Percentiles rank a stretch among this genome's conserved stretches.
phyloP scores from a whole-genome alignment of 495 filamentous ascomycete genomes.

The Aspergillus affinis region DNA sequence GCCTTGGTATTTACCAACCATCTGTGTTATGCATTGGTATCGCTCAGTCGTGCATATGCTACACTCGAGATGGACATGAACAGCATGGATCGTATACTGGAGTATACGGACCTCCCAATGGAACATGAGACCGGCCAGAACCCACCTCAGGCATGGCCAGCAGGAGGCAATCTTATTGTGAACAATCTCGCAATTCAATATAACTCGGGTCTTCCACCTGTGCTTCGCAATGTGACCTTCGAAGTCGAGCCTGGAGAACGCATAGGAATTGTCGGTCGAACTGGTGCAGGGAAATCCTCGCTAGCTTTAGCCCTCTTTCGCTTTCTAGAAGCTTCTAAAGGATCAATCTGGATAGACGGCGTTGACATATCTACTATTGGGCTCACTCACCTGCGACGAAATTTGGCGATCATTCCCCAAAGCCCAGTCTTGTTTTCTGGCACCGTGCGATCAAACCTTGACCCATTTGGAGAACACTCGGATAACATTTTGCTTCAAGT shows the following conservation, averaged over 20 bases:
- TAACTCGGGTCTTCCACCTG: slow-evolving; percentile 62
- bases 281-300: slow-evolving; percentile 47
- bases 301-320: slow-evolving; percentile 48
- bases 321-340: slow-evolving; percentile 42
- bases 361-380: slow-evolving; percentile 48
- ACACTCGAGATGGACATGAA: slow-evolving; percentile 68
- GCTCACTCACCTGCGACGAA: slow-evolving; percentile 40
- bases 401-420: slow-evolving; percentile 53
- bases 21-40: slow-evolving; percentile 29
- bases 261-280: slow-evolving; percentile 52
- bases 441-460: slow-evolving; percentile 52
- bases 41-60: slow-evolving; percentile 29
- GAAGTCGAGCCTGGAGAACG: slow-evolving; percentile 34
- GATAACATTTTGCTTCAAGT: slow-evolving; percentile 64
- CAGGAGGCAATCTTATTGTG: slow-evolving; percentile 65
- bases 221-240: slow-evolving; percentile 41
- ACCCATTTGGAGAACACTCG: slow-evolving; percentile 58
- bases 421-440: slow-evolving; percentile 52
- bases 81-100: slow-evolving; percentile 67
- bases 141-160: slow-evolving; percentile 66
- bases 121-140: slow-evolving; percentile 50
- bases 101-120: slow-evolving; percentile 63
- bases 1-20: slow-evolving; percentile 48
- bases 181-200: slow-evolving; percentile 63
- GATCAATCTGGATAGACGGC: slow-evolving; percentile 48